Percentiles rank a stretch among this genome's conserved stretches.
Evolutionary conservation across 192 early-diverging fungal genomes (phyloP).

Genomic region (Piromyces finnis): DNA sequence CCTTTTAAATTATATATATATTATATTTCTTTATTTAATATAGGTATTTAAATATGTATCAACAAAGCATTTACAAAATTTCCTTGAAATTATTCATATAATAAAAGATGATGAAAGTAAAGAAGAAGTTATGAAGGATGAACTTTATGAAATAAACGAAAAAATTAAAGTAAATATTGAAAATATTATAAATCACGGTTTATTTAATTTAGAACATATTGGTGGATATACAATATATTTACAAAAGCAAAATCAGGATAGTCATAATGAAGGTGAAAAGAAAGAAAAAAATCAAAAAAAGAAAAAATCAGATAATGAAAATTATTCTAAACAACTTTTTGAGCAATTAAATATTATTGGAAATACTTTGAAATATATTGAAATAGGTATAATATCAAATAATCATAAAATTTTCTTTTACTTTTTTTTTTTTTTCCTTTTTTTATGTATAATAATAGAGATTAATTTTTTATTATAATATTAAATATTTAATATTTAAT

Average conservation of each 20-base stretch:
- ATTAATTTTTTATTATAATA: no score
- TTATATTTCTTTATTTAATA: not conserved
- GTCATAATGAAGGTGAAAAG: not conserved
- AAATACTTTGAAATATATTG: not conserved
- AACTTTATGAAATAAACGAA: not conserved
- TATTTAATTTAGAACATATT: not conserved
- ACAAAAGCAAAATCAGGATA: not conserved
- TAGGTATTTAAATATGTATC: not conserved
- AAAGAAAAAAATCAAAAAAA: not conserved
- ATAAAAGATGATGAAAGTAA: not conserved
- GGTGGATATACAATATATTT: not conserved
- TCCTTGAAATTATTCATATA: not conserved
- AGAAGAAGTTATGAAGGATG: not conserved
- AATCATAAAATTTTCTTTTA: no score
- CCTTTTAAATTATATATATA: no score
- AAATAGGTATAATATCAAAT: no score
- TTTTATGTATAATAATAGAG: no score
- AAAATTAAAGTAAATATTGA: not conserved
- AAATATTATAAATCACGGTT: not conserved
- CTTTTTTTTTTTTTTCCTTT: no score
- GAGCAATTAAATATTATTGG: not conserved
- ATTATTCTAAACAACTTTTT: not conserved
- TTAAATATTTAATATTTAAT: no score
- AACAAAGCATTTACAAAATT: not conserved
- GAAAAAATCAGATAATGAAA: not conserved